These are phyloP conservation scores for Earliella scabrosa DNA, from an alignment of 1,284 basidiomycete genomes.

Conservation along the genomic window DNA sequence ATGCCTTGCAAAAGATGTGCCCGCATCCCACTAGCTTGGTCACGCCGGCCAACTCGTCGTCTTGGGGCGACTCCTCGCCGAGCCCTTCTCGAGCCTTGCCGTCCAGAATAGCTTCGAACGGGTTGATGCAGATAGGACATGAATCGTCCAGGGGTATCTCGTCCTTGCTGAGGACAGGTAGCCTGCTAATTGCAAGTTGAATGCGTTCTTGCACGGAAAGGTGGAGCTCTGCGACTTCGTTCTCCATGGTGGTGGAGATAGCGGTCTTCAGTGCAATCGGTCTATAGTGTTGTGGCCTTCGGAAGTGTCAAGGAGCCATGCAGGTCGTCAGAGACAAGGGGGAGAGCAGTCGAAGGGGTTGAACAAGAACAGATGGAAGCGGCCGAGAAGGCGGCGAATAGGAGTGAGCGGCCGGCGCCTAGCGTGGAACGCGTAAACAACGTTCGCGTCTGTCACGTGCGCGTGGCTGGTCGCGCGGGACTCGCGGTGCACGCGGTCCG, in stretches of 20 bases:
- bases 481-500: no score
- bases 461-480: slow-evolving; percentile 7
- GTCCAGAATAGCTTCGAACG: slow-evolving; percentile 51
- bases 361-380: no score
- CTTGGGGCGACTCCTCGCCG: slow-evolving; percentile 16
- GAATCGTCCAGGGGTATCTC: slow-evolving; percentile 51
- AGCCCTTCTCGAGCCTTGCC: slow-evolving; percentile 31
- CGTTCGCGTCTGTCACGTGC: slow-evolving; percentile 37
- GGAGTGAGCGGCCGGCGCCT: slow-evolving; percentile 1
- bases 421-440: slow-evolving; percentile 35
- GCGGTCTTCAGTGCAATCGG: neutral
- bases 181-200: slow-evolving; percentile 38
- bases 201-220: slow-evolving; percentile 30
- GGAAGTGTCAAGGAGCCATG: slow-evolving; percentile 4
- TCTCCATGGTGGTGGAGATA: slow-evolving; percentile 5
- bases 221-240: slow-evolving; percentile 18
- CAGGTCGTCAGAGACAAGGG: neutral
- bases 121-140: slow-evolving; percentile 66
- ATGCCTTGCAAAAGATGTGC: slow-evolving; percentile 68
- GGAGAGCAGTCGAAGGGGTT: neutral
- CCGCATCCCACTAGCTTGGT: slow-evolving; percentile 63
- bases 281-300: neutral
- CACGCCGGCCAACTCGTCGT: slow-evolving; percentile 42
- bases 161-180: slow-evolving; percentile 50
- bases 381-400: neutral